These are phyloP conservation scores for Macrophomina pseudophaseolina DNA, from an alignment of 2,329 filamentous ascomycete species.

Conservation along the genomic window DNA sequence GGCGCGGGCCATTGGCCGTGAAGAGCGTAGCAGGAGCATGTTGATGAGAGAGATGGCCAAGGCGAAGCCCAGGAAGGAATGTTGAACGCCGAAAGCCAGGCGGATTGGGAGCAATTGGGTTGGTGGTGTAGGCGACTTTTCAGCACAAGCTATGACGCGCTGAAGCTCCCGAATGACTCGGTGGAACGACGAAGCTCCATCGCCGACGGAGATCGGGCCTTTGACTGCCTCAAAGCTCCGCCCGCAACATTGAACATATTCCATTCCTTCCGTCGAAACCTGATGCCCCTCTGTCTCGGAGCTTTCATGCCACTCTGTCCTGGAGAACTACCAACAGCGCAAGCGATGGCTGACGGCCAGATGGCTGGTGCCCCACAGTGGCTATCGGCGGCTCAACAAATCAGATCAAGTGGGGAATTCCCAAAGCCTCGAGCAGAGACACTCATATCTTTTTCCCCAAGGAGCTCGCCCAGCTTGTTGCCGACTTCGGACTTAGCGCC, in stretches of 20 bases:
- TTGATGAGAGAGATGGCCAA: neutral
- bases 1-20: conserved; percentile 11
- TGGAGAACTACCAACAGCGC: neutral
- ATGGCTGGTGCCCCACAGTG: conserved; percentile 7
- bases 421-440: neutral
- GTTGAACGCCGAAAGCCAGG: neutral
- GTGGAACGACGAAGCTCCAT: neutral
- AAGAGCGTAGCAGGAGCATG: conserved; percentile 20
- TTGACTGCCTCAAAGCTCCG: neutral
- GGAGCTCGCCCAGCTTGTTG: conserved; percentile 12
- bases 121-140: conserved; percentile 1
- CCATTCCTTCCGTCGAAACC: neutral
- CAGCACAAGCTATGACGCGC: conserved; percentile 9
- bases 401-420: conserved; percentile 18
- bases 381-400: conserved; percentile 23
- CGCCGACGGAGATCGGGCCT: neutral
- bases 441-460: conserved; percentile 3
- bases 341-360: neutral
- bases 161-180: conserved; percentile 4
- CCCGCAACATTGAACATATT: too few species aligned
- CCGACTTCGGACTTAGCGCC: conserved; percentile 27
- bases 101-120: neutral
- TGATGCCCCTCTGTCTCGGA: neutral
- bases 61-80: neutral
- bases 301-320: too few species aligned